Percentiles rank a stretch among this genome's conserved stretches.
These are phyloP conservation scores for Fusarium sp. DNA, from an alignment of 2,329 filamentous ascomycete species.

Conservation along the genomic window DNA sequence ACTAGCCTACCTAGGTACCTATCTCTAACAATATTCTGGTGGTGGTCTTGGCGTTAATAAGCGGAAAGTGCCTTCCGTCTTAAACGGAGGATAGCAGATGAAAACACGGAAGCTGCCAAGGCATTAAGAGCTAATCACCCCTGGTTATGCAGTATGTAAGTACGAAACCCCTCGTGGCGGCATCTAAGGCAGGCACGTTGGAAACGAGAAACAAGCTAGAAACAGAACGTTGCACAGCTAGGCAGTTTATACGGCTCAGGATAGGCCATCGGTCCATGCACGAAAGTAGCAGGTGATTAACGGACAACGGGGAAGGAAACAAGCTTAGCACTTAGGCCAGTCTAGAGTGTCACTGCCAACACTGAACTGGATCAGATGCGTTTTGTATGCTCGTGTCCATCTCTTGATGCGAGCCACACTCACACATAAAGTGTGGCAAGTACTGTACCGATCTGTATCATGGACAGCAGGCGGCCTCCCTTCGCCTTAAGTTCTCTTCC, in stretches of 20 bases:
- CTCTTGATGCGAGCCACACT: conserved; percentile 25
- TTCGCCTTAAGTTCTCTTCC: conserved; percentile 12
- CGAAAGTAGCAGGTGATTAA: not conserved
- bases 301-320: not conserved
- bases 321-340: not conserved
- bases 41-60: not conserved
- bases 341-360: conserved; percentile 22
- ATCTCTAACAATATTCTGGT: not conserved
- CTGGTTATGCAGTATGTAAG: conserved; percentile 12
- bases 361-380: conserved; percentile 14
- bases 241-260: not conserved
- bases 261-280: not conserved
- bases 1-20: too few relatives aligned
- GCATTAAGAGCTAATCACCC: conserved; percentile 18
- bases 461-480: conserved; percentile 22
- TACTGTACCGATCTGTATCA: conserved; percentile 3
- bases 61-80: conserved; percentile 13
- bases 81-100: conserved; percentile 27
- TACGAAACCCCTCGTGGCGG: conserved; percentile 11
- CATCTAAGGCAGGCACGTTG: conserved; percentile 31
- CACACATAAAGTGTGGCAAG: conserved; percentile 24
- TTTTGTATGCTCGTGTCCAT: conserved; percentile 5
- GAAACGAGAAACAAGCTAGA: conserved; percentile 22
- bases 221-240: not conserved
- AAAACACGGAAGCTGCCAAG: conserved; percentile 16